phyloP scores from a whole-genome alignment of 2,329 filamentous ascomycete genomes.

The Nemania abortiva region DNA sequence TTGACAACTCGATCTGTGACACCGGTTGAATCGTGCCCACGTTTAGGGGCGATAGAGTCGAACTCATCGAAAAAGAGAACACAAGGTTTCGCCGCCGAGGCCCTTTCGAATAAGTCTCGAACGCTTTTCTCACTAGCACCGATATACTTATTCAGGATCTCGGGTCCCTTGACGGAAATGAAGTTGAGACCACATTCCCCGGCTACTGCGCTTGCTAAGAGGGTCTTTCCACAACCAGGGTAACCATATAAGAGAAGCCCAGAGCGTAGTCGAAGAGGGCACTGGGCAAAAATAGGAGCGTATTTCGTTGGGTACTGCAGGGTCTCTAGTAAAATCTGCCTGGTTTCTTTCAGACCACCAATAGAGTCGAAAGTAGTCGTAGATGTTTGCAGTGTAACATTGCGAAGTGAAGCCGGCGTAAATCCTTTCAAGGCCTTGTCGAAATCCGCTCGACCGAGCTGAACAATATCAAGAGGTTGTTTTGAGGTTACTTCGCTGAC shows the following conservation, averaged over 20 bases:
- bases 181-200: constrained; percentile 98
- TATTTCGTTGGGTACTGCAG: constrained; percentile 98
- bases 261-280: constrained; percentile 92
- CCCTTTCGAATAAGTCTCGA: constrained; percentile 92
- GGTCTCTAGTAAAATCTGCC: constrained; percentile 92
- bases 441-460: constrained; percentile 81
- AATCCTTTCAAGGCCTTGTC: constrained; percentile 88
- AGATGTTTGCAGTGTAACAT: constrained; percentile 92
- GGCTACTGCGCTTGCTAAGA: constrained; percentile 95
- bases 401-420: constrained; percentile 92
- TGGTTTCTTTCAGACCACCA: constrained; percentile 86
- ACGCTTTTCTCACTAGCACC: constrained; percentile 97
- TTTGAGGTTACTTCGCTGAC: constrained; percentile 68
- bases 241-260: constrained; percentile 94
- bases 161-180: constrained; percentile 97
- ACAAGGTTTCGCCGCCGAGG: constrained; percentile 89
- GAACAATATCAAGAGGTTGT: constrained; percentile 65
- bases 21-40: constrained; percentile 95
- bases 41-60: constrained; percentile 95
- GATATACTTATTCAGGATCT: constrained; percentile 99
- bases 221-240: constrained; percentile 95
- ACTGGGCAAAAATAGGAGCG: constrained; percentile 96
- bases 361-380: constrained; percentile 94
- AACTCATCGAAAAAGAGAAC: constrained; percentile 99
- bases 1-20: constrained; percentile 99